A percentile compares a stretch with the other conserved stretches of the same genome.
Evolutionary conservation across 1,284 basidiomycete species (phyloP).

Genomic region (Melampsora larici-populina): DNA sequence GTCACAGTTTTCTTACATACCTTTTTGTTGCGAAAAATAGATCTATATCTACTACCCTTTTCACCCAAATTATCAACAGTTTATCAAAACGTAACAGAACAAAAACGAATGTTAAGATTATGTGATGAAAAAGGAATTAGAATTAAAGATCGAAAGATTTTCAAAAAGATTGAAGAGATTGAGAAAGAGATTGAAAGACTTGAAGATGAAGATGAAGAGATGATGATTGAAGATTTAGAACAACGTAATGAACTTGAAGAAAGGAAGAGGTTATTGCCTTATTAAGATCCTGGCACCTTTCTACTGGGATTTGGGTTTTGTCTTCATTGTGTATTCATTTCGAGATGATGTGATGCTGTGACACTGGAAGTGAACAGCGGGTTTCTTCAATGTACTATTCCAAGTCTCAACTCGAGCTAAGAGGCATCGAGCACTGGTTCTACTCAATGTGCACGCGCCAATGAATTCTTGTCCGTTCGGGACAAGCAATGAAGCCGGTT

Average conservation of each 20-base stretch:
- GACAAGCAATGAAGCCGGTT: too few species aligned
- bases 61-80: constrained; percentile 63
- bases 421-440: not conserved
- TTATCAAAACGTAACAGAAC: constrained; percentile 64
- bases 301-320: too few species aligned
- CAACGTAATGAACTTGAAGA: constrained; percentile 58
- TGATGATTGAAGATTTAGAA: too few species aligned
- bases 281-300: constrained; percentile 50
- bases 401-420: not conserved
- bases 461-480: not conserved
- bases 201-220: constrained; percentile 61
- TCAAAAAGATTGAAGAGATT: constrained; percentile 58
- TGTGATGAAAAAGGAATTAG: constrained; percentile 80
- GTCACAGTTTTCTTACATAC: constrained; percentile 12
- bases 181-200: constrained; percentile 44
- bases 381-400: not conserved
- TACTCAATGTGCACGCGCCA: not conserved
- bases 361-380: not conserved
- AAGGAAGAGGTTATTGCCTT: constrained; percentile 65
- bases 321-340: too few species aligned
- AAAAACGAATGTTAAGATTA: constrained; percentile 67
- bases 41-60: constrained; percentile 81
- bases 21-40: constrained; percentile 56
- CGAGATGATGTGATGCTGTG: too few species aligned
- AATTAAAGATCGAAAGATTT: constrained; percentile 66